Evolutionary conservation across 2,329 filamentous ascomycete genomes (phyloP).

Genomic region (Penicillium olsonii): DNA sequence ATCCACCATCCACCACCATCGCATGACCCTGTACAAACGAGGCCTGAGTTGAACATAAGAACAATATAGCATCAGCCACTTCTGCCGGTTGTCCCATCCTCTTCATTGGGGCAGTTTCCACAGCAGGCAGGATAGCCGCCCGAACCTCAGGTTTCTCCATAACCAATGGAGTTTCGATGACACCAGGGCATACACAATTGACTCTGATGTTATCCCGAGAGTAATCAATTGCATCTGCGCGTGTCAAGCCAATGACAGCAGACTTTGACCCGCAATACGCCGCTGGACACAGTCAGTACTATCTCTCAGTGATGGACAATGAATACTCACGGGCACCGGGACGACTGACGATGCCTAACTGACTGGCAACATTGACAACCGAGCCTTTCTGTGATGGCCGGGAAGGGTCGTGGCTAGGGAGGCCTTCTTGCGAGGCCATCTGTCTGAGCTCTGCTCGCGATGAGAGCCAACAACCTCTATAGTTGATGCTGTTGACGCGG

Average conservation of each 20-base stretch:
- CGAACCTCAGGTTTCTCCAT: conserved; percentile 43
- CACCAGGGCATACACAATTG: conserved; percentile 39
- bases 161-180: conserved; percentile 53
- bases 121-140: conserved; percentile 43
- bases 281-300: conserved; percentile 34
- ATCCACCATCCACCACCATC: conserved; percentile 56
- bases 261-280: conserved; percentile 61
- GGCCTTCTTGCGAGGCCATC: conserved; percentile 51
- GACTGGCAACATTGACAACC: conserved; percentile 56
- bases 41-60: conserved; percentile 51
- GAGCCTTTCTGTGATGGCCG: conserved; percentile 47
- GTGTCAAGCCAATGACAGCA: conserved; percentile 60
- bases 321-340: conserved; percentile 46
- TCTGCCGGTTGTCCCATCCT: conserved; percentile 55
- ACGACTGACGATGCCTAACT: conserved; percentile 53
- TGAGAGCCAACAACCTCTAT: conserved; percentile 53
- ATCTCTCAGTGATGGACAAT: not conserved
- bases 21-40: conserved; percentile 57
- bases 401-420: conserved; percentile 39
- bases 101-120: conserved; percentile 53
- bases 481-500: conserved; percentile 57
- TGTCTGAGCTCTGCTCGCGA: conserved; percentile 47
- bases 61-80: conserved; percentile 53
- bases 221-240: conserved; percentile 60
- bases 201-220: conserved; percentile 40